phyloP scores from a whole-genome alignment of 2,329 filamentous ascomycete genomes.

The Fusarium algeriense region DNA sequence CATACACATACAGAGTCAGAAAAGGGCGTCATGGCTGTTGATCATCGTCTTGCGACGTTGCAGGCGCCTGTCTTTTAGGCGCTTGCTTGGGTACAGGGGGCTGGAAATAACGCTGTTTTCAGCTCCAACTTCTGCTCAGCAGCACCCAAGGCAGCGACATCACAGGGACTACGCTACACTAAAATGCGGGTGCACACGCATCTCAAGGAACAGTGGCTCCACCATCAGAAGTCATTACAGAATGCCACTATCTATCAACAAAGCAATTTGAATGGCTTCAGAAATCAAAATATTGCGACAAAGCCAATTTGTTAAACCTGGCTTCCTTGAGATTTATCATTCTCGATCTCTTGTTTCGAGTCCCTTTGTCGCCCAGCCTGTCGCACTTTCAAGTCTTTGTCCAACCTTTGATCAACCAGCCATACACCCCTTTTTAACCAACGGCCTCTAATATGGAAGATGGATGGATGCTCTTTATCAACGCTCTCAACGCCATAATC shows the following conservation, averaged over 20 bases:
- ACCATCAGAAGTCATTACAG: constrained; percentile 36
- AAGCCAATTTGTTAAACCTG: constrained; percentile 39
- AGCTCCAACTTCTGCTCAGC: constrained; percentile 19
- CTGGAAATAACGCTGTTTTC: constrained; percentile 36
- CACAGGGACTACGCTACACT: constrained; percentile 41
- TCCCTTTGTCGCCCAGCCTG: constrained; percentile 37
- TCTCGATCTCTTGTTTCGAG: constrained; percentile 13
- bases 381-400: constrained; percentile 40
- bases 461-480: constrained; percentile 30
- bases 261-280: constrained; percentile 34
- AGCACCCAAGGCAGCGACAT: constrained; percentile 36
- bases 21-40: constrained; percentile 35
- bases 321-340: constrained; percentile 12
- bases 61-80: constrained; percentile 29
- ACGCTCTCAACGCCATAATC: constrained; percentile 17
- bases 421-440: constrained; percentile 22
- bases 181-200: constrained; percentile 43
- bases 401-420: constrained; percentile 34
- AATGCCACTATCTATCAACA: constrained; percentile 37
- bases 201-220: constrained; percentile 39
- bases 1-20: constrained; percentile 16
- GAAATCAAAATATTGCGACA: constrained; percentile 28
- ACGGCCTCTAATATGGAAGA: constrained; percentile 4
- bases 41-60: constrained; percentile 37
- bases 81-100: constrained; percentile 40